Conservation (phyloP, 768 basidiomycete genomes). For the Amanita pallidorosea region DNA sequence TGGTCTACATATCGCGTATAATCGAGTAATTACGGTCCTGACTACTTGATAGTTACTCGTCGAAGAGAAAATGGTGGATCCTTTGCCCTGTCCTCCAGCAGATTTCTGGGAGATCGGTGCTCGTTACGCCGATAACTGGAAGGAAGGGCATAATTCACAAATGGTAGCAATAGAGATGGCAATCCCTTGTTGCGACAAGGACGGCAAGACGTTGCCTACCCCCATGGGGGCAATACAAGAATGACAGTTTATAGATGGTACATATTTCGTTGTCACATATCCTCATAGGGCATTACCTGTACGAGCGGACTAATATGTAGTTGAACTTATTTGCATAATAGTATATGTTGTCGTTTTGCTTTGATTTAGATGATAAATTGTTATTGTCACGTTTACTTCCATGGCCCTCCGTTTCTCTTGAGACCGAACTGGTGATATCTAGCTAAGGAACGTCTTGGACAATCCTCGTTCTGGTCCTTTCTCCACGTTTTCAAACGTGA, state of each 20-base stretch:
- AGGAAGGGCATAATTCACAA: not conserved
- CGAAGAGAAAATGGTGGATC: slow-evolving; percentile 1
- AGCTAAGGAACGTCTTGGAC: no score
- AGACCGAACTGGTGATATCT: no score
- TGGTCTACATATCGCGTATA: not conserved
- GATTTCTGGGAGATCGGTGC: slow-evolving; percentile 5
- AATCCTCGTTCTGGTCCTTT: no score
- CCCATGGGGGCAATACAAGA: slow-evolving; percentile 14
- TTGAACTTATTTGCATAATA: not conserved
- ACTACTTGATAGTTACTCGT: slow-evolving; percentile 1
- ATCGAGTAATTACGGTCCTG: not conserved
- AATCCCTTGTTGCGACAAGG: slow-evolving; percentile 4
- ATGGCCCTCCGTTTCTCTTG: no score
- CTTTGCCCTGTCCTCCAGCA: not conserved
- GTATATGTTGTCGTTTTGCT: not conserved
- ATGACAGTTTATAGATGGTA: not conserved
- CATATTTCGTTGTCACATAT: not conserved
- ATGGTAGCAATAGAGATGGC: not conserved
- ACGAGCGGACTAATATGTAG: not conserved
- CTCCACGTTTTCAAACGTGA: no score
- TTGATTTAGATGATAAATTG: no score
- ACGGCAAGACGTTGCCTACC: not conserved
- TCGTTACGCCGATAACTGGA: slow-evolving; percentile 3
- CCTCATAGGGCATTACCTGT: not conserved
- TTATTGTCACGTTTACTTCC: no score